Evolutionary conservation across 352 stramenopile genomes (phyloP).

Genomic region (Phytophthora colocasiae): DNA sequence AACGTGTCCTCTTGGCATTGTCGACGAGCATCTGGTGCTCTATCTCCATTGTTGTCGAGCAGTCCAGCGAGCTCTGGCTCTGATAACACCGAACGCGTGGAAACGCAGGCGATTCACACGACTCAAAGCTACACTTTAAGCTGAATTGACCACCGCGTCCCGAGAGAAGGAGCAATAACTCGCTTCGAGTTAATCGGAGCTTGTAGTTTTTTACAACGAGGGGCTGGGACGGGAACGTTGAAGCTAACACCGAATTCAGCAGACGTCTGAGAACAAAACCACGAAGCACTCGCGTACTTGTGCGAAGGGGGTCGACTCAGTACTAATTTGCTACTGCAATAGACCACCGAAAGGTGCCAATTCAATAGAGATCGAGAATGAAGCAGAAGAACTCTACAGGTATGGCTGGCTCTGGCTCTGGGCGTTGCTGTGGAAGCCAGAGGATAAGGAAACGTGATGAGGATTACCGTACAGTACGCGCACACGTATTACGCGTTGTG

Average conservation of each 20-base stretch:
- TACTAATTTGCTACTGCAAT: background rate
- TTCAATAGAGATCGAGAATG: too few relatives aligned
- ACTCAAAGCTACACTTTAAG: background rate
- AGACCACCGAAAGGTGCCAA: background rate
- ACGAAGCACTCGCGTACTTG: background rate
- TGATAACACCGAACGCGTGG: conserved; percentile 5
- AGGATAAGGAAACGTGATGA: too few relatives aligned
- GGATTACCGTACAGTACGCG: too few relatives aligned
- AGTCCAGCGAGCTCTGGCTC: background rate
- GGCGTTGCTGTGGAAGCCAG: too few relatives aligned
- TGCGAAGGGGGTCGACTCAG: background rate
- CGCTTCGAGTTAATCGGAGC: background rate
- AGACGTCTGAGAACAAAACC: conserved; percentile 5
- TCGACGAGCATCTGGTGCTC: background rate
- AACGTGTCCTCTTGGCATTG: background rate
- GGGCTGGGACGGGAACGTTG: background rate
- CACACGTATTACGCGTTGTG: too few relatives aligned
- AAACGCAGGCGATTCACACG: conserved; percentile 1
- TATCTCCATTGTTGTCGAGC: background rate
- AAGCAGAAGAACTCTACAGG: too few relatives aligned
- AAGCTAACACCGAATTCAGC: background rate
- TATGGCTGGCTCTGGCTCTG: too few relatives aligned
- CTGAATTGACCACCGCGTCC: background rate
- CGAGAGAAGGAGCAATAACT: background rate
- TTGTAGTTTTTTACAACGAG: conserved; percentile 4